phyloP scores from a whole-genome alignment of 345 rosid species.

The Ceriops zippeliana region DNA sequence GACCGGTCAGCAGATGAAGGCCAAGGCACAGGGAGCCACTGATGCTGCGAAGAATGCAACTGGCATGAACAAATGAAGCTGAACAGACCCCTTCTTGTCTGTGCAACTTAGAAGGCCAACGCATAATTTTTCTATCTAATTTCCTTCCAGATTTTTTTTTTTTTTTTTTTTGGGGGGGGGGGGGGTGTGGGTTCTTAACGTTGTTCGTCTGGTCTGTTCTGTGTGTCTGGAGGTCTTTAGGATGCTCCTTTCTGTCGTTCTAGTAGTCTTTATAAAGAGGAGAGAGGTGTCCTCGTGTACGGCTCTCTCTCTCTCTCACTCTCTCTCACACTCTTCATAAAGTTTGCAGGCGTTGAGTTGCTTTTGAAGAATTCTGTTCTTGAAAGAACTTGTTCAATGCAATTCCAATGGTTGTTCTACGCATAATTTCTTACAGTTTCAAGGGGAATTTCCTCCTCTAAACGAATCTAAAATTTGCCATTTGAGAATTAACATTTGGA shows the following conservation, averaged over 20 bases:
- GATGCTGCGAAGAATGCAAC: conserved; percentile 63
- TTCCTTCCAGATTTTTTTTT: neutral
- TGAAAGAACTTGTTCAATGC: no score
- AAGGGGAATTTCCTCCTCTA: no score
- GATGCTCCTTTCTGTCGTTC: neutral
- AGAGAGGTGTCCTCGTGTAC: conserved; percentile 11
- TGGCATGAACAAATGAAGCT: conserved; percentile 28
- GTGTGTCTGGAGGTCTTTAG: neutral
- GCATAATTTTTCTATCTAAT: neutral
- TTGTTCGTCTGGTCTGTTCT: neutral
- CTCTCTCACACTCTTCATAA: neutral
- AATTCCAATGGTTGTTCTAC: no score
- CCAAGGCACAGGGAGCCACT: conserved; percentile 56
- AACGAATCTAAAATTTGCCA: no score
- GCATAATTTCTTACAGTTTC: no score
- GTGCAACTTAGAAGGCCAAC: neutral
- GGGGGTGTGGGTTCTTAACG: no score
- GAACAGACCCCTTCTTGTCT: neutral
- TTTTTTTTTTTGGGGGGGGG: neutral
- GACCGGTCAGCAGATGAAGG: conserved; percentile 60
- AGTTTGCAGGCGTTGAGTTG: neutral
- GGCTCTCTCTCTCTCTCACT: neutral
- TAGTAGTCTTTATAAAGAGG: conserved; percentile 10
- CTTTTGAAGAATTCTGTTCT: neutral
- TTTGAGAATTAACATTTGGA: no score